phyloP scores from a whole-genome alignment of 2,329 filamentous ascomycete species.

The Tolypocladium ovalisporum region DNA sequence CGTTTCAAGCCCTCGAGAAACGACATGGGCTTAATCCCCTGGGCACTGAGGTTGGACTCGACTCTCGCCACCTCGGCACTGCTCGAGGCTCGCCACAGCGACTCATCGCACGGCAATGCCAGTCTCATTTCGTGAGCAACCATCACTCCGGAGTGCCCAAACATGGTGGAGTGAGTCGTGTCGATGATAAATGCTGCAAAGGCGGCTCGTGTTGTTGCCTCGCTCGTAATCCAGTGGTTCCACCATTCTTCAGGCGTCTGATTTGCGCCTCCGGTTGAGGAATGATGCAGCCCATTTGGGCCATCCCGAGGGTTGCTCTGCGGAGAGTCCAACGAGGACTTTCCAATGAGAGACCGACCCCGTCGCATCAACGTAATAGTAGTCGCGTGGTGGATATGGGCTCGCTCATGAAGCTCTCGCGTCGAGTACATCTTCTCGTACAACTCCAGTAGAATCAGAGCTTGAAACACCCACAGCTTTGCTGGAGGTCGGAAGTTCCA shows the following conservation, averaged over 20 bases:
- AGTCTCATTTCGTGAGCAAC: conserved; percentile 91
- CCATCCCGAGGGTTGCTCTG: conserved; percentile 54
- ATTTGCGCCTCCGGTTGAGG: conserved; percentile 46
- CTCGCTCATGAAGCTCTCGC: conserved; percentile 79
- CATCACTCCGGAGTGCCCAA: conserved; percentile 94
- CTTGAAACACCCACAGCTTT: conserved; percentile 93
- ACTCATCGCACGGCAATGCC: conserved; percentile 84
- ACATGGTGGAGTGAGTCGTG: conserved; percentile 95
- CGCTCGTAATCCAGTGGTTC: conserved; percentile 92
- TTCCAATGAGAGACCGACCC: conserved; percentile 81
- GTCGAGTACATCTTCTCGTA: conserved; percentile 99
- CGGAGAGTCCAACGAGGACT: conserved; percentile 74
- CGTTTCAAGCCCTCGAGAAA: conserved; percentile 88
- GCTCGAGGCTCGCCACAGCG: conserved; percentile 82
- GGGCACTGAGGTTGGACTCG: conserved; percentile 68
- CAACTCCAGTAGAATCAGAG: conserved; percentile 75
- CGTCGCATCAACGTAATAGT: conserved; percentile 92
- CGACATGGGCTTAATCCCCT: conserved; percentile 72
- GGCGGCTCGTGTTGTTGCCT: conserved; percentile 78
- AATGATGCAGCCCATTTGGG: conserved; percentile 44
- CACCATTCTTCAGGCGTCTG: conserved; percentile 83
- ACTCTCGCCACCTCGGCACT: conserved; percentile 77
- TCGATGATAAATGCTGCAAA: conserved; percentile 94
- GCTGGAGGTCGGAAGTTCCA: conserved; percentile 81
- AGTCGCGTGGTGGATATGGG: conserved; percentile 93